A percentile compares a stretch with the other conserved stretches of the same genome.
phyloP scores from a whole-genome alignment of 139 green algal genomes.

The Pleodorina starrii region DNA sequence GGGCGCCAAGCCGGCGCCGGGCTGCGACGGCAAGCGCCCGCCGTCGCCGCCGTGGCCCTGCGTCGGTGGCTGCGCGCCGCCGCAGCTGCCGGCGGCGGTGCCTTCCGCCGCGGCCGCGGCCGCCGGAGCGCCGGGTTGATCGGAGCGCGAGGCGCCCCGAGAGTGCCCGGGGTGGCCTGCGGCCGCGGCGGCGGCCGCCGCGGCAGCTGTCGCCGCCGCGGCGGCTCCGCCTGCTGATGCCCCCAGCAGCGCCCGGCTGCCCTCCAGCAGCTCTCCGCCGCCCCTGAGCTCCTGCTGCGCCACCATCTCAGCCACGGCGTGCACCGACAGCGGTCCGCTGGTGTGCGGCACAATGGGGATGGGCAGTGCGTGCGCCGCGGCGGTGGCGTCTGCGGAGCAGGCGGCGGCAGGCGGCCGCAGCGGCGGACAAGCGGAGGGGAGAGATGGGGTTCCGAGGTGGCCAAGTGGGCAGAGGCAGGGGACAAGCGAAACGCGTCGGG shows the following conservation, averaged over 20 bases:
- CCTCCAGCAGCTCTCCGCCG: constrained; percentile 18
- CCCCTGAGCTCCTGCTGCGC: constrained; percentile 9
- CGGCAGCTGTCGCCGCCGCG: not conserved
- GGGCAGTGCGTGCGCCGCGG: constrained; percentile 34
- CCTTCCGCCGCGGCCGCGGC: not conserved
- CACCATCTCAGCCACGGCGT: constrained; percentile 48
- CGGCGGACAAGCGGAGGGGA: too few species aligned
- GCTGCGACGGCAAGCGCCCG: not conserved
- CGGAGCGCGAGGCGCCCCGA: not conserved
- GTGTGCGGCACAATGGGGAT: constrained; percentile 50
- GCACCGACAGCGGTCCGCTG: constrained; percentile 38
- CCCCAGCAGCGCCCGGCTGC: constrained; percentile 17
- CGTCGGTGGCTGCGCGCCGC: not conserved
- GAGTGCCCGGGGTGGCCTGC: not conserved
- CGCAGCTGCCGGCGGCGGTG: not conserved
- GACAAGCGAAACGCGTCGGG: too few species aligned
- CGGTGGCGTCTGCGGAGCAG: not conserved
- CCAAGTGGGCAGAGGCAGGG: too few species aligned
- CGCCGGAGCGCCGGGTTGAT: not conserved
- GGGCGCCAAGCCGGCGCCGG: not conserved
- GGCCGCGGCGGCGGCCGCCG: not conserved
- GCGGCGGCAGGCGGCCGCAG: too few species aligned
- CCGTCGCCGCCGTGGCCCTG: not conserved
- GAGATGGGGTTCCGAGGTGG: too few species aligned
- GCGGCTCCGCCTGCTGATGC: not conserved